Base-by-base conservation (phyloP, 2,329 filamentous ascomycete species). In the Pseudocercospora crystallina region DNA sequence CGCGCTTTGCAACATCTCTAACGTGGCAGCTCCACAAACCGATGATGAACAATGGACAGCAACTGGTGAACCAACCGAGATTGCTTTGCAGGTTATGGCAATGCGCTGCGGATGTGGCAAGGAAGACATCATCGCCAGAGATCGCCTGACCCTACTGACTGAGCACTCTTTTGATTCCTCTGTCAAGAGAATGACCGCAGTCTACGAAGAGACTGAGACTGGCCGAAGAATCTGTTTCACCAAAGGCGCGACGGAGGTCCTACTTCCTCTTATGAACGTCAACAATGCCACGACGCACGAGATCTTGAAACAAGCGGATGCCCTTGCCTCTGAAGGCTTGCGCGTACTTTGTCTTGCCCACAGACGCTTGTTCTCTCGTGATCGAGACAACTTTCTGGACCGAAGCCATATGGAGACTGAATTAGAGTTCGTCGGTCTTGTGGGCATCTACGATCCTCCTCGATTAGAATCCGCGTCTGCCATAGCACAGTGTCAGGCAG, bases 11-110 rank as follows among this genome's bases (percentile, higher is more conserved):
- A 87, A 87, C 58, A 70, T 87, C 14, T 81, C 84, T 2, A 77
- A 76, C 20, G 77, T 83, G 4, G 72, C 72, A 39, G 61, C 77
- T 80, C 58, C 60, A 2, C 51, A 56, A 15, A 72, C 79, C 48
- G 71, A 71, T 40, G 71, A 80, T 10, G 73, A 76, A 10, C 72
- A 77, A 32, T 87, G 84, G 83, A 76, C 80, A 47, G 82, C 80
- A 75, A 80, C 58, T 31, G 84, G 83, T 17, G 83, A 86, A 56
- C 82, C 83, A 0, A 88, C 85, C 0, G 85, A 89, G 59, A 86
- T 89, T 53, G 85, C 85, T 1, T 84, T 89, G 29, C 84, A 88
- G 58, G 85, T 89, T 0, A 86, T 89, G 65, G 83, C 84, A 5
- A 81, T 79, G 47, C 80, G 85, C 8, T 87, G 87, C 61, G 57